These are phyloP conservation scores for Dipodascus albidus DNA, from an alignment of 805 yeast genomes.

Conservation along the genomic window DNA sequence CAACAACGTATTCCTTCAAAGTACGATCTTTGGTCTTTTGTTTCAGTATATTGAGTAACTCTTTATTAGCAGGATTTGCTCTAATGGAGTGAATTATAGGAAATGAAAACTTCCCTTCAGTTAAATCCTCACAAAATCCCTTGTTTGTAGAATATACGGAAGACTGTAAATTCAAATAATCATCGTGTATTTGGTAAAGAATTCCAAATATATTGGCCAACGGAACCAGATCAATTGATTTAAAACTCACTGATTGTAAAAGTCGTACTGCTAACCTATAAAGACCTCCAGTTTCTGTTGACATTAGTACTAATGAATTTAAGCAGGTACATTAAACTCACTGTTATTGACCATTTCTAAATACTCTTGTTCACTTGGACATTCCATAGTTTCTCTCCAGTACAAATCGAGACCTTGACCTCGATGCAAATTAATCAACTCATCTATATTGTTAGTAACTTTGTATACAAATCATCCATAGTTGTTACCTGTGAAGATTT, in stretches of 20 bases:
- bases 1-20: constrained; percentile 40
- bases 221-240: constrained; percentile 32
- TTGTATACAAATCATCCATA: no score
- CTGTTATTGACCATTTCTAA: constrained; percentile 70
- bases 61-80: constrained; percentile 27
- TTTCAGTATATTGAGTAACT: constrained; percentile 38
- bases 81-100: constrained; percentile 65
- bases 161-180: constrained; percentile 57
- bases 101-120: constrained; percentile 82
- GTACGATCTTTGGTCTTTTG: constrained; percentile 39
- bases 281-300: constrained; percentile 82
- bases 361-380: constrained; percentile 57
- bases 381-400: constrained; percentile 61
- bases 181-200: constrained; percentile 79
- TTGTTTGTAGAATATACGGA: constrained; percentile 43
- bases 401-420: constrained; percentile 87
- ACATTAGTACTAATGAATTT: no score
- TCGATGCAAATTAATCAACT: constrained; percentile 67
- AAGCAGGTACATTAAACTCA: no score
- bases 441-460: no score
- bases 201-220: constrained; percentile 71
- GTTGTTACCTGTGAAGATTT: constrained; percentile 10
- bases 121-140: constrained; percentile 76
- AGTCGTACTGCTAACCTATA: constrained; percentile 63
- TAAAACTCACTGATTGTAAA: constrained; percentile 33